Conservation (phyloP, 768 basidiomycete species). For the Lactarius deliciosus region DNA sequence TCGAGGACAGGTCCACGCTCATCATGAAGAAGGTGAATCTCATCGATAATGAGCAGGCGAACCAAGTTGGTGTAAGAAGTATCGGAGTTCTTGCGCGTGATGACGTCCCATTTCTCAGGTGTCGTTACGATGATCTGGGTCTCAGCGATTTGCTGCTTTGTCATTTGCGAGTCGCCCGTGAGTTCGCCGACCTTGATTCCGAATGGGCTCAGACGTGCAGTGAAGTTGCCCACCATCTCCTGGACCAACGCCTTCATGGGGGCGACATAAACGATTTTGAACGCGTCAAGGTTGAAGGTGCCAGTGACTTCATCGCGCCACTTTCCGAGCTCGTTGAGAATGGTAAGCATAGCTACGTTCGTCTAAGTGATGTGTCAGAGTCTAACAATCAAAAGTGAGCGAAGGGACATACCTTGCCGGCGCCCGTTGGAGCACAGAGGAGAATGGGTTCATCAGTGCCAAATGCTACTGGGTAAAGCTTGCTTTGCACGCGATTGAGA, state of each 20-base stretch:
- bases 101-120: constrained; percentile 99
- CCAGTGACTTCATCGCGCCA: constrained; percentile 83
- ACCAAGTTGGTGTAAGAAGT: constrained; percentile 97
- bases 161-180: constrained; percentile 97
- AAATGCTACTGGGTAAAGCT: constrained; percentile 89
- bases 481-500: constrained; percentile 92
- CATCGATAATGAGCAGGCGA: constrained; percentile 94
- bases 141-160: constrained; percentile 94
- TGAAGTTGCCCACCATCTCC: constrained; percentile 97
- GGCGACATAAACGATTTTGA: constrained; percentile 97
- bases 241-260: constrained; percentile 99
- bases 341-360: constrained; percentile 94
- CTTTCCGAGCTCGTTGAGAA: constrained; percentile 88
- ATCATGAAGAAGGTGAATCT: constrained; percentile 96
- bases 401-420: constrained; percentile 76
- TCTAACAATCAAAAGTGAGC: constrained; percentile 4
- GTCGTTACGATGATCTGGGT: constrained; percentile 99
- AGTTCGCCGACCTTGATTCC: constrained; percentile 91
- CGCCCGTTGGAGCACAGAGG: constrained; percentile 97
- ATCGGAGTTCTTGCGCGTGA: constrained; percentile 96
- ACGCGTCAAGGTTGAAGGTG: constrained; percentile 77
- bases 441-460: constrained; percentile 93
- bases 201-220: constrained; percentile 62
- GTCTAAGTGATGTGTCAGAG: constrained; percentile 55
- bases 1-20: constrained; percentile 98